These are phyloP conservation scores for Metarhizium robertsii DNA, from an alignment of 2,329 filamentous ascomycete genomes.

Conservation along the genomic window DNA sequence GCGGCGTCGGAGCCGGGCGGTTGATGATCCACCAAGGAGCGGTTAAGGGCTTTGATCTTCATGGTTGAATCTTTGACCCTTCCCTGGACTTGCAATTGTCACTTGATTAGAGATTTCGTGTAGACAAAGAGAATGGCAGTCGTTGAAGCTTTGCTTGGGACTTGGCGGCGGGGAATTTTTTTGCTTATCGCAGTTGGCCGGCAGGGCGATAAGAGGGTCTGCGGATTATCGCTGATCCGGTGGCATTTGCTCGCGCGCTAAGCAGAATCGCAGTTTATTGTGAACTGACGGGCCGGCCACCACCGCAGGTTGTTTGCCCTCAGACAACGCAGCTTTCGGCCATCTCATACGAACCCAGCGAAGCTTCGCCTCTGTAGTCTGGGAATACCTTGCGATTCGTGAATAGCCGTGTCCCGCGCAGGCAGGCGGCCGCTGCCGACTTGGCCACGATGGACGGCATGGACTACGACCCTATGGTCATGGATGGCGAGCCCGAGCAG, in stretches of 20 bases:
- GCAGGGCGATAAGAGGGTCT: conserved; percentile 16
- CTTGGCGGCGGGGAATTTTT: conserved; percentile 14
- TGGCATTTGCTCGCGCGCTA: neutral
- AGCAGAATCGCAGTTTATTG: neutral
- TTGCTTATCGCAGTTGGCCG: conserved; percentile 16
- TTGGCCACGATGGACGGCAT: conserved; percentile 32
- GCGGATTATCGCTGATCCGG: conserved; percentile 22
- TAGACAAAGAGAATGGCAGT: too few relatives aligned
- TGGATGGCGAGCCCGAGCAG: conserved; percentile 48
- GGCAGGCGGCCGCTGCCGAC: neutral
- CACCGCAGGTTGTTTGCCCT: neutral
- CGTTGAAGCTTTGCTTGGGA: neutral
- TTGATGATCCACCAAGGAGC: conserved; percentile 55
- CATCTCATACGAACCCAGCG: neutral
- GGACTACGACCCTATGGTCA: conserved; percentile 53
- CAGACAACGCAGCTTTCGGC: neutral
- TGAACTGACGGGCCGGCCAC: too few relatives aligned
- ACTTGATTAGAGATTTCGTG: too few relatives aligned
- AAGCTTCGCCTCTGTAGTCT: neutral
- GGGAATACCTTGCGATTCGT: neutral
- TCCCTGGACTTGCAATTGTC: too few relatives aligned
- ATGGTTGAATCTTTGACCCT: conserved; percentile 12
- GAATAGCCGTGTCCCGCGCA: neutral
- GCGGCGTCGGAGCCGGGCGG: conserved; percentile 56
- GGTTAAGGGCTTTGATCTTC: conserved; percentile 60